Percentiles rank a stretch among this genome's conserved stretches.
Evolutionary conservation across 129 eudicot species (phyloP).

Genomic region (Artemisia argyi): DNA sequence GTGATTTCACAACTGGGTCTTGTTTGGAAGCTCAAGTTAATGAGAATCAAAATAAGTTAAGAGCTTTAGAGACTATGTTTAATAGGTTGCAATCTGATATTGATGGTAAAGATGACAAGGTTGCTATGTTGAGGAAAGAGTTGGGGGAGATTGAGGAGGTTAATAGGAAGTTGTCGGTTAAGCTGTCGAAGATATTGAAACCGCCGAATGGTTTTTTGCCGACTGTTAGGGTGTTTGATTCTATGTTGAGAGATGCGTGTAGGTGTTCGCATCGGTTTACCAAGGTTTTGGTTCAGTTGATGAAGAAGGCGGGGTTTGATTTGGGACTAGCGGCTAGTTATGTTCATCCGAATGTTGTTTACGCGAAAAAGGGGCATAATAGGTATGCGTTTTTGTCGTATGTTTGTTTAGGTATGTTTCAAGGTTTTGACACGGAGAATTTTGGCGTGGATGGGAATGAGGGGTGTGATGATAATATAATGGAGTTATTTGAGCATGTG

Average conservation of each 20-base stretch:
- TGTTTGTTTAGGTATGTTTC: slow-evolving; percentile 78
- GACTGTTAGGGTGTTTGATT: slow-evolving; percentile 78
- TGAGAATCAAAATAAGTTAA: slow-evolving; percentile 91
- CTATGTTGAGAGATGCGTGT: slow-evolving; percentile 66
- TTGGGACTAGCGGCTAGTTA: slow-evolving; percentile 81
- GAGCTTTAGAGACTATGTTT: slow-evolving; percentile 74
- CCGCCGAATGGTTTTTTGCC: slow-evolving; percentile 53
- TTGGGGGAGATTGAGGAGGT: slow-evolving; percentile 42
- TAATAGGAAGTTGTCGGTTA: slow-evolving; percentile 51
- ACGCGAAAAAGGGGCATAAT: slow-evolving; percentile 62
- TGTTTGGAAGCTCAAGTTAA: slow-evolving; percentile 88
- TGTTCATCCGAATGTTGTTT: slow-evolving; percentile 54
- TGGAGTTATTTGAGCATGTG: slow-evolving; percentile 62
- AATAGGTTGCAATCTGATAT: slow-evolving; percentile 77
- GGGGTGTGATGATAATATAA: slow-evolving; percentile 19
- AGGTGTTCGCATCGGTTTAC: slow-evolving; percentile 51
- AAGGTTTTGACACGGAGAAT: slow-evolving; percentile 52
- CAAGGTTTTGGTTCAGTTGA: slow-evolving; percentile 69
- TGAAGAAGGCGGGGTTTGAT: slow-evolving; percentile 83
- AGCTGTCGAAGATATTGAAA: slow-evolving; percentile 37
- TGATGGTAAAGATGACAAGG: slow-evolving; percentile 70
- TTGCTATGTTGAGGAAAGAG: slow-evolving; percentile 48
- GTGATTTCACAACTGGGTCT: slow-evolving; percentile 57
- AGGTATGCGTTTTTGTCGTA: slow-evolving; percentile 79
- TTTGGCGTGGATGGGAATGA: slow-evolving; percentile 49